Percentiles rank a stretch among this genome's conserved stretches.
phyloP scores from a whole-genome alignment of 768 basidiomycete genomes.

The Phlegmacium glaucopus region DNA sequence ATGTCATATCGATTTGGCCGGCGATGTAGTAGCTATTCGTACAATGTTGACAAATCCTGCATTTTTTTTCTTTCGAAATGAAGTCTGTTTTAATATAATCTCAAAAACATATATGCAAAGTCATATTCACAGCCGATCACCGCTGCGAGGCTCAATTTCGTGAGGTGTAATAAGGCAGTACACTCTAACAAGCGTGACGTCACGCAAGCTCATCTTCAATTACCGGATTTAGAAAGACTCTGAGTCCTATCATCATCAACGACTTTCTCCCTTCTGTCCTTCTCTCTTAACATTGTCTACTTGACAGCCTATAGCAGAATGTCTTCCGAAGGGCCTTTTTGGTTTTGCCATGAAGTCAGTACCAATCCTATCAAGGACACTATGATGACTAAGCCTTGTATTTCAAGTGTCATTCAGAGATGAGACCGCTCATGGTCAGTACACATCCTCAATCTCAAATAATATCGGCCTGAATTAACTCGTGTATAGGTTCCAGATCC shows the following conservation, averaged over 20 bases:
- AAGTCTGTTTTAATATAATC: too few relatives aligned
- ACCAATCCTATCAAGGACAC: not conserved
- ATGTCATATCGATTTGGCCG: not conserved
- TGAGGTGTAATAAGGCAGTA: too few relatives aligned
- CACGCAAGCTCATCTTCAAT: constrained; percentile 9
- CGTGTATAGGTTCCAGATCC: constrained; percentile 67
- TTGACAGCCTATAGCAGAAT: constrained; percentile 33
- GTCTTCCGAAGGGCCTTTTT: constrained; percentile 71
- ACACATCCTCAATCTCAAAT: not conserved
- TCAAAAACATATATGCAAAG: too few relatives aligned
- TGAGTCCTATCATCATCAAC: too few relatives aligned
- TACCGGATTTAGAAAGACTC: constrained; percentile 9
- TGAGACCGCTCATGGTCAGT: constrained; percentile 81
- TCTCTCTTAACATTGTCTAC: constrained; percentile 9
- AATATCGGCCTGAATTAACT: constrained; percentile 7
- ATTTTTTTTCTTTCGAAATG: too few relatives aligned
- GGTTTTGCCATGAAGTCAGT: constrained; percentile 75
- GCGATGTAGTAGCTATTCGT: not conserved
- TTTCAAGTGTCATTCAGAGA: constrained; percentile 84
- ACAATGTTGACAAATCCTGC: not conserved
- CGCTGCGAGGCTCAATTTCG: too few relatives aligned
- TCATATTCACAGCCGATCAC: too few relatives aligned
- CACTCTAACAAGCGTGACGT: constrained; percentile 15
- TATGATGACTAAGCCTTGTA: constrained; percentile 5
- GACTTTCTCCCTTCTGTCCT: constrained; percentile 1